Evolutionary conservation across 371 early-diverging fungal species (phyloP).

Genomic region (Mortierella sp.): DNA sequence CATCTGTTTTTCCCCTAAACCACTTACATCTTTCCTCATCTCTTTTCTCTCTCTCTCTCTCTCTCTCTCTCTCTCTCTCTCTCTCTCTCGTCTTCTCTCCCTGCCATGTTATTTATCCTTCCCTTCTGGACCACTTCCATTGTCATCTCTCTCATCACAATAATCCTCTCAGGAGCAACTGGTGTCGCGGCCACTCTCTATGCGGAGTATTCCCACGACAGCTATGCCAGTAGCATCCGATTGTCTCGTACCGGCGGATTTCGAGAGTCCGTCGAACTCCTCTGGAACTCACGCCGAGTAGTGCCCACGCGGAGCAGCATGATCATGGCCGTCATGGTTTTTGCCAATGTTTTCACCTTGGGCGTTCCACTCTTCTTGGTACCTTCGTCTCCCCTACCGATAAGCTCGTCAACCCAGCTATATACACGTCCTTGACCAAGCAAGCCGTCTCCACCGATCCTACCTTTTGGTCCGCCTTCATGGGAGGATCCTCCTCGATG

Average conservation of each 20-base stretch:
- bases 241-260: constrained; percentile 24
- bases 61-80: background rate
- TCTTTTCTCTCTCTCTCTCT: too few relatives aligned
- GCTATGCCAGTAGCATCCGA: constrained; percentile 21
- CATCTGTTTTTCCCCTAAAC: too few relatives aligned
- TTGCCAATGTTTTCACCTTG: background rate
- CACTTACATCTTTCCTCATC: too few relatives aligned
- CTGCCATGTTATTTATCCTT: background rate
- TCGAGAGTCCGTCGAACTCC: constrained; percentile 7
- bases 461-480: constrained; percentile 2
- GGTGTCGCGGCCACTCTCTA: constrained; percentile 7
- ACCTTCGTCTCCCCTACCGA: constrained; percentile 3
- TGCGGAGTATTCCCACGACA: background rate
- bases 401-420: background rate
- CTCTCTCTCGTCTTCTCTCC: background rate
- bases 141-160: constrained; percentile 3
- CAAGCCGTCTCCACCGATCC: background rate
- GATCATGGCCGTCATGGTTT: background rate
- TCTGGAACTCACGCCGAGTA: background rate
- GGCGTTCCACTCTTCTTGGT: background rate
- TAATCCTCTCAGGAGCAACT: background rate
- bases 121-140: constrained; percentile 6
- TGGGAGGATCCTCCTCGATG: background rate
- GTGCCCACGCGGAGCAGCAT: constrained; percentile 10
- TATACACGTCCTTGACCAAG: background rate